These are phyloP conservation scores for Diutina sp. DNA, from an alignment of 1,139 yeast genomes.

Conservation along the genomic window DNA sequence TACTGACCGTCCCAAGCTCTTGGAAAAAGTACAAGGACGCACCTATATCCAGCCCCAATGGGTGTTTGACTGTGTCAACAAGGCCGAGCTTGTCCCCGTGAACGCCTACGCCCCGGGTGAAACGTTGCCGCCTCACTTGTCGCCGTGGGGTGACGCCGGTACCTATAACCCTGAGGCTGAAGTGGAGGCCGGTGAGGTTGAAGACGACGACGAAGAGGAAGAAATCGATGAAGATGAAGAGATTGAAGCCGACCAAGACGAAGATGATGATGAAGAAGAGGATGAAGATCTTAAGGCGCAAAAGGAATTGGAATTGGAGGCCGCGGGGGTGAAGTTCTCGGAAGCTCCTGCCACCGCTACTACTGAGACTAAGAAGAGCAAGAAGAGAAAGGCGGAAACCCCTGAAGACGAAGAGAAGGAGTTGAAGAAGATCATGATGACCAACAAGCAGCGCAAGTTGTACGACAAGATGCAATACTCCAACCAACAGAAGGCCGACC, in stretches of 20 bases:
- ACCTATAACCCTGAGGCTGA: conserved; percentile 73
- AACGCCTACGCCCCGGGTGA: conserved; percentile 88
- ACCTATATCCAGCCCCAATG: conserved; percentile 96
- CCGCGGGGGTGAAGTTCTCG: conserved; percentile 69
- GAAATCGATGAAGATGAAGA: conserved; percentile 30
- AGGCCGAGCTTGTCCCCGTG: conserved; percentile 61
- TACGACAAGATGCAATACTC: conserved; percentile 95
- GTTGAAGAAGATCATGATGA: conserved; percentile 91
- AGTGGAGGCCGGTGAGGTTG: conserved; percentile 15
- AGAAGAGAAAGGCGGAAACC: conserved; percentile 17
- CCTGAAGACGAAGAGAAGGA: conserved; percentile 71
- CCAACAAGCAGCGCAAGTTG: conserved; percentile 87
- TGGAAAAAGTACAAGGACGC: conserved; percentile 75
- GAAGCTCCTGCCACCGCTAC: conserved; percentile 22
- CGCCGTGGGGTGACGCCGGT: conserved; percentile 98
- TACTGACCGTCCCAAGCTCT: conserved; percentile 78
- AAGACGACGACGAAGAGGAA: conserved; percentile 8
- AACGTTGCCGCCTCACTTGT: conserved; percentile 86
- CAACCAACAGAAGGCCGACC: conserved; percentile 69
- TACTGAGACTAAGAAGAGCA: conserved; percentile 15
- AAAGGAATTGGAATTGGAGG: conserved; percentile 83
- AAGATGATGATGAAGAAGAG: conserved; percentile 35
- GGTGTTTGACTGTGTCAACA: conserved; percentile 87
- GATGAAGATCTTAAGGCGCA: conserved; percentile 59
- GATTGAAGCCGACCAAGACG: conserved; percentile 15